Evolutionary conservation across 176 grass and related monocot genomes (phyloP).

Genomic region (Dendrocalamus sinicus): DNA sequence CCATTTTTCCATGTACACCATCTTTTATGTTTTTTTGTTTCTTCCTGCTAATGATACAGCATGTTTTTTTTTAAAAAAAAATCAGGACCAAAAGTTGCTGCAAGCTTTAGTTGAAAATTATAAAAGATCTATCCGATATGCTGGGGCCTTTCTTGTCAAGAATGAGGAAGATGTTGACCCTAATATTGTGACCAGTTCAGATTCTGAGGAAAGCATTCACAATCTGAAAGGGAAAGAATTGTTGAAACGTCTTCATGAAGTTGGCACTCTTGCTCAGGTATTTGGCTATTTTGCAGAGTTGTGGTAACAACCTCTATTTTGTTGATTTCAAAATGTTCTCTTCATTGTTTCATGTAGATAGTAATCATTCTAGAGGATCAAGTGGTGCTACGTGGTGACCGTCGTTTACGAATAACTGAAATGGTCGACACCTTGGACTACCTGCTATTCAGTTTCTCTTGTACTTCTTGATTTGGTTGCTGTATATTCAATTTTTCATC

Average conservation of each 20-base stretch:
- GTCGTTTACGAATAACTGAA: conserved; percentile 82
- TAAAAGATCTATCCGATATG: conserved; percentile 78
- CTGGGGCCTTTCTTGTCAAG: conserved; percentile 93
- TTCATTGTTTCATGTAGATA: conserved; percentile 69
- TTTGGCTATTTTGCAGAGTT: conserved; percentile 21
- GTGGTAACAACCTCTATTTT: conserved; percentile 8
- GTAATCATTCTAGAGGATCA: conserved; percentile 85
- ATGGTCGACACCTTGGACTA: conserved; percentile 60
- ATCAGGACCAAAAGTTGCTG: conserved; percentile 81
- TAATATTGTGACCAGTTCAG: conserved; percentile 62
- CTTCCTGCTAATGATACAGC: conserved; percentile 16
- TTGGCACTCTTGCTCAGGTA: conserved; percentile 87
- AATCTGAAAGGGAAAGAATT: conserved; percentile 96
- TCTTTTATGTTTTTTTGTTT: conserved; percentile 19
- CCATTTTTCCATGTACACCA: neutral
- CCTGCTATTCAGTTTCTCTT: conserved; percentile 26
- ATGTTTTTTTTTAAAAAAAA: conserved; percentile 20
- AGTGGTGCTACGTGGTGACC: conserved; percentile 76
- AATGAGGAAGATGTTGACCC: conserved; percentile 73
- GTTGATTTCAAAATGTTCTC: conserved; percentile 23
- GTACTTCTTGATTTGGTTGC: neutral
- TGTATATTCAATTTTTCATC: conserved; percentile 26
- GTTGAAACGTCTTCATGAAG: conserved; percentile 91
- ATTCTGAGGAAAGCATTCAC: conserved; percentile 86
- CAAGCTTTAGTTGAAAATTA: conserved; percentile 75